Percentiles rank a stretch among this genome's conserved stretches.
phyloP scores from a whole-genome alignment of 2,329 filamentous ascomycete genomes.

The Metarhizium sp. region DNA sequence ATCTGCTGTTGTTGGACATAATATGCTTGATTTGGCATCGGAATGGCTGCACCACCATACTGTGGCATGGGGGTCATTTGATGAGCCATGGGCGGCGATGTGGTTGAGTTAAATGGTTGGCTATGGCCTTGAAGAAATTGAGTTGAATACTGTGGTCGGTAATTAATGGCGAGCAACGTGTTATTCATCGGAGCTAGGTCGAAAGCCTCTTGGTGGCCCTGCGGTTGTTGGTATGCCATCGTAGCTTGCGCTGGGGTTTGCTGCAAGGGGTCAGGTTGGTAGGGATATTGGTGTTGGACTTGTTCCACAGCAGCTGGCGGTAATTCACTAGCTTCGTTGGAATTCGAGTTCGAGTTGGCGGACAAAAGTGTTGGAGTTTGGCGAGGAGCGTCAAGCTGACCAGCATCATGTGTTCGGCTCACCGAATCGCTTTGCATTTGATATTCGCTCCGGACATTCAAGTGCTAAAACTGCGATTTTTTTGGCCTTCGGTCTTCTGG shows the following conservation, averaged over 20 bases:
- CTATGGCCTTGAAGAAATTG: constrained; percentile 24
- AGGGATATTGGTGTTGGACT: background rate
- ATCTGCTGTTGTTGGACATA: constrained; percentile 38
- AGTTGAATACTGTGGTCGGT: constrained; percentile 19
- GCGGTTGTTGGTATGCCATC: constrained; percentile 23
- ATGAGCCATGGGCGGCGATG: constrained; percentile 28
- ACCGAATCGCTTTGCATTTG: background rate
- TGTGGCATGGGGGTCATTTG: constrained; percentile 30
- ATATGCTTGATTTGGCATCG: constrained; percentile 32
- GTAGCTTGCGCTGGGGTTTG: constrained; percentile 24
- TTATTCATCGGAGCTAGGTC: constrained; percentile 37
- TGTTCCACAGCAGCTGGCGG: background rate
- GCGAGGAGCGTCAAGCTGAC: background rate
- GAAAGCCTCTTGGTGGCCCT: constrained; percentile 25
- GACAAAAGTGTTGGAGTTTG: background rate
- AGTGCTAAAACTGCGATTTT: background rate
- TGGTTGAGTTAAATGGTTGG: constrained; percentile 24
- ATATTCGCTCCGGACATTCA: background rate
- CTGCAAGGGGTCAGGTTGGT: background rate
- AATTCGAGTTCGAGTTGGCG: background rate
- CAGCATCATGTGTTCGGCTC: background rate
- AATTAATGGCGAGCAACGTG: constrained; percentile 31
- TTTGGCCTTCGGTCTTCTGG: too few species aligned
- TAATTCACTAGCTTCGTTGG: background rate
- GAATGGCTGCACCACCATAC: constrained; percentile 30